Evolutionary conservation across 148 eudicot species (phyloP).

Genomic region (Heliamphora exappendiculata): DNA sequence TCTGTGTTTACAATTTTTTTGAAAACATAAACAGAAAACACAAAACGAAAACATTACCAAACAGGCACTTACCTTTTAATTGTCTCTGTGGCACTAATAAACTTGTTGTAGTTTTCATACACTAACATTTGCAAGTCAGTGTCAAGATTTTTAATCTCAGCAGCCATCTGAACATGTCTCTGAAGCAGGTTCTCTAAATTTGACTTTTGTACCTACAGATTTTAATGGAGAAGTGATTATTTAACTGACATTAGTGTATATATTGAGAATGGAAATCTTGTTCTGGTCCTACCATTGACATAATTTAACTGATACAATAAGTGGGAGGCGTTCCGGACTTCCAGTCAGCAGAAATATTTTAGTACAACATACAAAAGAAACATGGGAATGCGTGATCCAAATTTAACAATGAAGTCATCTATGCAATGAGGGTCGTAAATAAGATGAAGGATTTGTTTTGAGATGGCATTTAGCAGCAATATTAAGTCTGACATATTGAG

Average conservation of each 20-base stretch:
- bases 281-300: background rate
- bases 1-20: no score
- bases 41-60: no score
- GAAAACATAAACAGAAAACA: no score
- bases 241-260: background rate
- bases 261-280: background rate
- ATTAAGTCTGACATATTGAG: background rate
- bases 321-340: background rate
- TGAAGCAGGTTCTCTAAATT: slow-evolving; percentile 86
- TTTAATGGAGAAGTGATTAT: background rate
- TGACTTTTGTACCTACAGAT: slow-evolving; percentile 68
- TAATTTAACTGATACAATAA: background rate
- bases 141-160: slow-evolving; percentile 95
- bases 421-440: background rate
- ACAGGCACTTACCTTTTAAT: slow-evolving; percentile 77
- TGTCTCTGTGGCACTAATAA: slow-evolving; percentile 95
- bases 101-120: slow-evolving; percentile 96
- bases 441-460: background rate
- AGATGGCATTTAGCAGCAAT: background rate
- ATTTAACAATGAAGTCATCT: background rate
- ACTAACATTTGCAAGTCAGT: slow-evolving; percentile 98
- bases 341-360: background rate
- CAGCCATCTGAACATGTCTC: slow-evolving; percentile 97
- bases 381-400: background rate
- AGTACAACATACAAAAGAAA: background rate